Percentiles rank a stretch among this genome's conserved stretches.
These are phyloP conservation scores for Trebouxia gelatinosa DNA, from an alignment of 163 green algal genomes.

Conservation along the genomic window DNA sequence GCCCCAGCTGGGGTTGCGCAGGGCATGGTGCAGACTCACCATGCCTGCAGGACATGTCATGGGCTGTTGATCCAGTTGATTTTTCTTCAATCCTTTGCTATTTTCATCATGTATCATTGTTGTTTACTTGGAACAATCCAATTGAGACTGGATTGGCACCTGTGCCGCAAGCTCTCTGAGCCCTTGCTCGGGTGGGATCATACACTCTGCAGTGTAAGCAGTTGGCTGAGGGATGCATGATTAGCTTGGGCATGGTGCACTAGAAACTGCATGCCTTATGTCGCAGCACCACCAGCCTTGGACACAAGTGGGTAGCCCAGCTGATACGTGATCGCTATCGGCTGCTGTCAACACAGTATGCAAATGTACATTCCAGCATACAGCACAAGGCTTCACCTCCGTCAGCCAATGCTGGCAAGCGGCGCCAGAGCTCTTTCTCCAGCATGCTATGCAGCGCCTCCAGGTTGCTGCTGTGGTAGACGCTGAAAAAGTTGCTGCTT, in stretches of 20 bases:
- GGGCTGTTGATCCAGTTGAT: not conserved
- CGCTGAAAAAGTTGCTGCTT: constrained; percentile 50
- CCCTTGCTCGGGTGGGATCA: too few species aligned
- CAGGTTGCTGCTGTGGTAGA: constrained; percentile 64
- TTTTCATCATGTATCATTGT: not conserved
- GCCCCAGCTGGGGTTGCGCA: constrained; percentile 9
- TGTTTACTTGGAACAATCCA: not conserved
- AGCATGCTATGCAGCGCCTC: constrained; percentile 55
- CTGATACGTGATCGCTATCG: too few species aligned
- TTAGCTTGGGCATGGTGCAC: not conserved
- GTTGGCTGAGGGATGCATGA: not conserved
- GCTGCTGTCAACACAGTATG: not conserved
- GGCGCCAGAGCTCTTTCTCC: constrained; percentile 51
- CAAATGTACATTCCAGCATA: not conserved
- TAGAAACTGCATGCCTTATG: not conserved
- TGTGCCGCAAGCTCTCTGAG: too few species aligned
- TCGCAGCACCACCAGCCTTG: too few species aligned
- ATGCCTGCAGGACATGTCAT: constrained; percentile 15
- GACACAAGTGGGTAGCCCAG: too few species aligned
- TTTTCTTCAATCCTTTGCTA: not conserved
- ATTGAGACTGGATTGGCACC: too few species aligned
- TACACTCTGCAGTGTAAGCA: too few species aligned
- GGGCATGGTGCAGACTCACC: constrained; percentile 8
- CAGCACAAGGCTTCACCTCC: not conserved
- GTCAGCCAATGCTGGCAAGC: constrained; percentile 27